Conservation (phyloP, 2,329 filamentous ascomycete genomes). For the Aspergillus cejpii region DNA sequence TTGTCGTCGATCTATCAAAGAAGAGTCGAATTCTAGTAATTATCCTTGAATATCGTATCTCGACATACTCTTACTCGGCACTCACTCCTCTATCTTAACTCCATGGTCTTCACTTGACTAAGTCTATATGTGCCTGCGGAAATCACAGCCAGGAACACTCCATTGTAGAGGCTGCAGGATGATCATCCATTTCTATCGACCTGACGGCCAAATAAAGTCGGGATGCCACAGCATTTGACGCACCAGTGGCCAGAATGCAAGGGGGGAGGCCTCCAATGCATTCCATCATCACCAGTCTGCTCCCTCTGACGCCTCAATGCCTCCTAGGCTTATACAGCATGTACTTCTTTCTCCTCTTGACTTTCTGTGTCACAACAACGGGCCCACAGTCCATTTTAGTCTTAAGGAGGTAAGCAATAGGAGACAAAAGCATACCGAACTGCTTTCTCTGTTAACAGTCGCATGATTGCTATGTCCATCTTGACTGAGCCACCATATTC, state of each 20-base stretch:
- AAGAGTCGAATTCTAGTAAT: too few species aligned
- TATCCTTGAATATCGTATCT: too few species aligned
- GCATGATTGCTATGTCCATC: too few species aligned
- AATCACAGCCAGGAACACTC: too few species aligned
- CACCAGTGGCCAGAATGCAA: neutral
- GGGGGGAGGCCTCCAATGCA: neutral
- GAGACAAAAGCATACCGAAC: neutral
- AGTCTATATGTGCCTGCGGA: too few species aligned
- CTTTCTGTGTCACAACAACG: too few species aligned
- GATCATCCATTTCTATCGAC: neutral
- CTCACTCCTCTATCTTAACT: too few species aligned
- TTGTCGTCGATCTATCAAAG: too few species aligned
- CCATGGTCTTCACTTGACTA: too few species aligned
- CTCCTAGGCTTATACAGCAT: neutral
- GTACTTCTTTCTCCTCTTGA: neutral
- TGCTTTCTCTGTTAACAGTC: constrained; percentile 5
- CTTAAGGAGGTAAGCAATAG: neutral
- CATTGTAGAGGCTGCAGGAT: neutral
- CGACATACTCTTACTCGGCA: too few species aligned
- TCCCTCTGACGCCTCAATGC: neutral
- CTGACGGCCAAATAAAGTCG: neutral
- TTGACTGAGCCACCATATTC: too few species aligned
- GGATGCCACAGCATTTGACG: neutral
- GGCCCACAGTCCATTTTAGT: too few species aligned
- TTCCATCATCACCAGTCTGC: neutral